Percentiles rank a stretch among this genome's conserved stretches.
Evolutionary conservation across 495 filamentous ascomycete species (phyloP).

Genomic region (Trichoderma asperelloides): DNA sequence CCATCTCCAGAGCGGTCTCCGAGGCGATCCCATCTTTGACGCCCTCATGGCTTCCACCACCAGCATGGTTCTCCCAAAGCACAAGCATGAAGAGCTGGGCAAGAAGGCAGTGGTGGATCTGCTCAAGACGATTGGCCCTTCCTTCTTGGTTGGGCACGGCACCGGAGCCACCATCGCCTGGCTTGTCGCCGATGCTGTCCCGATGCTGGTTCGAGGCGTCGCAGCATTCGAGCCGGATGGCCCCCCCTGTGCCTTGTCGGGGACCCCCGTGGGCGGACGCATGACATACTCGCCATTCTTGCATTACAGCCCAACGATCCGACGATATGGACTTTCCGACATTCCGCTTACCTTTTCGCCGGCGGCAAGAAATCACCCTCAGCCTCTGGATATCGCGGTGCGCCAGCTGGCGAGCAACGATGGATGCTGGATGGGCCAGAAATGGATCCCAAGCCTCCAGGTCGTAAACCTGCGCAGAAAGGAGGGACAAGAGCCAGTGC

Average conservation of each 20-base stretch:
- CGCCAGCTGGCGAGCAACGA: conserved; percentile 10
- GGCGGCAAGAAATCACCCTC: conserved; percentile 15
- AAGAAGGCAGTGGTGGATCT: conserved; percentile 36
- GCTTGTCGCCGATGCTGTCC: conserved; percentile 38
- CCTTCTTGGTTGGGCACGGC: conserved; percentile 43
- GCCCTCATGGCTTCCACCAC: conserved; percentile 27
- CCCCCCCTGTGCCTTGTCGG: conserved; percentile 34
- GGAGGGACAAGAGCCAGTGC: conserved; percentile 12
- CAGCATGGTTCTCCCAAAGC: conserved; percentile 20
- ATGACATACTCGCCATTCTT: conserved; percentile 19
- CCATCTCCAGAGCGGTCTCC: conserved; percentile 21
- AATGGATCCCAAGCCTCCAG: not conserved
- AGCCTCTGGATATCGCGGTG: not conserved
- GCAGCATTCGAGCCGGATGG: conserved; percentile 47
- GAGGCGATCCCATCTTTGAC: conserved; percentile 44
- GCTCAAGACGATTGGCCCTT: conserved; percentile 38
- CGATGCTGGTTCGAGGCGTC: conserved; percentile 37
- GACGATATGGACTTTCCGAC: conserved; percentile 38
- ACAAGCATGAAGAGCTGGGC: conserved; percentile 32
- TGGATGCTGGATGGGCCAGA: conserved; percentile 21
- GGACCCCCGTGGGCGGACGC: not conserved
- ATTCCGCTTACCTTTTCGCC: conserved; percentile 43
- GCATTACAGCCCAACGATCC: conserved; percentile 13
- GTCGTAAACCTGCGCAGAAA: not conserved
- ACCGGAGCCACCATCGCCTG: conserved; percentile 43